Evolutionary conservation across 495 filamentous ascomycete species (phyloP).

Genomic region (Penicillium soppii): DNA sequence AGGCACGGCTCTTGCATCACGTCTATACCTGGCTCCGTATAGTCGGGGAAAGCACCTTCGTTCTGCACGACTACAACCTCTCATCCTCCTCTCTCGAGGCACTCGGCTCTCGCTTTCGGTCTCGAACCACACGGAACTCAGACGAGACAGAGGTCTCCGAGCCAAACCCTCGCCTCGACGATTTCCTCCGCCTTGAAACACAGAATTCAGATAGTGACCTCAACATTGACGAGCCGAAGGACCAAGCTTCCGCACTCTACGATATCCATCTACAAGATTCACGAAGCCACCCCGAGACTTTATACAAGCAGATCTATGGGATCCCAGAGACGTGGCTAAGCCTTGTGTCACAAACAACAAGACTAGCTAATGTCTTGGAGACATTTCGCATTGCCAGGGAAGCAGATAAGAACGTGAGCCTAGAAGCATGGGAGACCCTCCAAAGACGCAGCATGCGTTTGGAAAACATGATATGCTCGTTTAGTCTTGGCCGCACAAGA

Average conservation of each 20-base stretch:
- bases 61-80: conserved; percentile 31
- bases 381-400: conserved; percentile 21
- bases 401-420: conserved; percentile 6
- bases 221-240: conserved; percentile 37
- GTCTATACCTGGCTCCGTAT: conserved; percentile 38
- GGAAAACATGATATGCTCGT: conserved; percentile 37
- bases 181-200: conserved; percentile 32
- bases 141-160: conserved; percentile 3
- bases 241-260: conserved; percentile 20
- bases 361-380: conserved; percentile 34
- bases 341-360: conserved; percentile 34
- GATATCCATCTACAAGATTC: conserved; percentile 39
- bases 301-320: conserved; percentile 36
- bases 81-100: conserved; percentile 24
- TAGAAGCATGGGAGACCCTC: conserved; percentile 30
- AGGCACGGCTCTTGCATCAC: conserved; percentile 34
- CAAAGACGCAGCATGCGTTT: conserved; percentile 30
- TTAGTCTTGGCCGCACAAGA: conserved; percentile 17
- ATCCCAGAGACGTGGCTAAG: conserved; percentile 39
- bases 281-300: conserved; percentile 27
- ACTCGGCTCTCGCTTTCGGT: conserved; percentile 16
- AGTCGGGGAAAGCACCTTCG: conserved; percentile 37
- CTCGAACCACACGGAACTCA: background rate
- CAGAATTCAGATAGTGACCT: conserved; percentile 33
- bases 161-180: conserved; percentile 27